phyloP scores from a whole-genome alignment of 176 grass and related monocot genomes.

The Carex kokanica region DNA sequence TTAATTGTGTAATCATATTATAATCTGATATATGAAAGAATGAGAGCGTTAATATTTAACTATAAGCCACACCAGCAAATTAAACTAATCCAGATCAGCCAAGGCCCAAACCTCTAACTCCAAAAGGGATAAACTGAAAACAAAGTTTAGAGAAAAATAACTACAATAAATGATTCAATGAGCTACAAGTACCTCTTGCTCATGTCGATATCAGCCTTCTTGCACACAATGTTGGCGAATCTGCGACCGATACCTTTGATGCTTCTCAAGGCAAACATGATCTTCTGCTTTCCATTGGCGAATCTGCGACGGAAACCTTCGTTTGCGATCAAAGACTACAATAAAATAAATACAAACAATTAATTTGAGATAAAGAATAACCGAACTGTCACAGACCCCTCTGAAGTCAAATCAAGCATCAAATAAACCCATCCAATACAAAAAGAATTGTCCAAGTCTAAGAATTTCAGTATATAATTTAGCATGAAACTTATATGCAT shows the following conservation, averaged over 20 bases:
- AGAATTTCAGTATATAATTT: too few species aligned
- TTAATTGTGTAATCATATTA: background rate
- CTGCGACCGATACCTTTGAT: conserved; percentile 92
- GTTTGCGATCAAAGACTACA: conserved; percentile 61
- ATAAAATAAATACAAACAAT: background rate
- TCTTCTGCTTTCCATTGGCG: conserved; percentile 78
- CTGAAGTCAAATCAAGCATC: too few species aligned
- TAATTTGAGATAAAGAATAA: background rate
- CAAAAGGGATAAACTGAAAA: background rate
- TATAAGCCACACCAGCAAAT: background rate
- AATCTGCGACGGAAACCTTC: conserved; percentile 70
- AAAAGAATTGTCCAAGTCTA: too few species aligned
- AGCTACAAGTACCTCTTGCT: conserved; percentile 51
- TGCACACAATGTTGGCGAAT: conserved; percentile 89
- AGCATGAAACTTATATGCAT: too few species aligned
- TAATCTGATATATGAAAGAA: background rate
- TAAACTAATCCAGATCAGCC: background rate
- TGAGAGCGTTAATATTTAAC: background rate
- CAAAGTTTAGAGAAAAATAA: background rate
- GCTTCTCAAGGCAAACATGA: conserved; percentile 84
- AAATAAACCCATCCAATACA: too few species aligned
- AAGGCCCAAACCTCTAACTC: background rate
- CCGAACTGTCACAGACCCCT: too few species aligned
- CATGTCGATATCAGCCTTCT: conserved; percentile 99
- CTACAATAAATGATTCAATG: background rate